Base-by-base conservation (phyloP, 2,329 filamentous ascomycete species). In the Talaromyces rugulosus region DNA sequence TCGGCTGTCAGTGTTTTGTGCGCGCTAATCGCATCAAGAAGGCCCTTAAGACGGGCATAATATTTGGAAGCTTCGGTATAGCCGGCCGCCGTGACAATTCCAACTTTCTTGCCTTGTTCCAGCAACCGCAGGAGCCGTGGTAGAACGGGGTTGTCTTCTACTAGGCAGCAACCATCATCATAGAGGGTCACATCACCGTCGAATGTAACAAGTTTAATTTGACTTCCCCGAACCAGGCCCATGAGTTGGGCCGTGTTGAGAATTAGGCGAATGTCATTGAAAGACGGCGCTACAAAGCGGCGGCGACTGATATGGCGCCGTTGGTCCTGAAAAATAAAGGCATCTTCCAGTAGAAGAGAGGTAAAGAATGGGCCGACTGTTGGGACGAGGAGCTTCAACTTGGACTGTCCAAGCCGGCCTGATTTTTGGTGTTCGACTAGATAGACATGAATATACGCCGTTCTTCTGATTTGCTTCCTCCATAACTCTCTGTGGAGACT, bases 101-200 rank as follows among this genome's bases (percentile, higher is more conserved):
- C 95, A 67, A 99, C 89, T 67, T 89, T 90, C 66, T 94, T 90
- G 63, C 89, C 88, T 67, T 88, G 87, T 54, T 82, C 83, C 68
- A 99, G 85, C 16, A 99, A 86, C 64, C 88, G 87, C 60, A 87
- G 70, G 54, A 88, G 84, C 9, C 85, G 82, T 3, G 79, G 79
- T 59, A 98, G 92, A 16, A 96, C 87, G 0, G 92, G 90, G 73
- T 90, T 96, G 16, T 85, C 82, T 0, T 87, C 81, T 60, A 88
- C 87, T 8, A 99, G 82, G 66, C 87, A 91, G 69, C 92, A 84
- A 12, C 95, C 95, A 71, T 99, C 90, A 62, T 92, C 90, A 74
- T 99, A 99, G 27, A 99, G 83, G 1, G 95, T 99, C 57, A 99
- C 92, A 77, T 99, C 95, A 76, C 95, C 95, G 75, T 99, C 95